phyloP scores from a whole-genome alignment of 2,329 filamentous ascomycete genomes.

The Periglandula ipomoeae region DNA sequence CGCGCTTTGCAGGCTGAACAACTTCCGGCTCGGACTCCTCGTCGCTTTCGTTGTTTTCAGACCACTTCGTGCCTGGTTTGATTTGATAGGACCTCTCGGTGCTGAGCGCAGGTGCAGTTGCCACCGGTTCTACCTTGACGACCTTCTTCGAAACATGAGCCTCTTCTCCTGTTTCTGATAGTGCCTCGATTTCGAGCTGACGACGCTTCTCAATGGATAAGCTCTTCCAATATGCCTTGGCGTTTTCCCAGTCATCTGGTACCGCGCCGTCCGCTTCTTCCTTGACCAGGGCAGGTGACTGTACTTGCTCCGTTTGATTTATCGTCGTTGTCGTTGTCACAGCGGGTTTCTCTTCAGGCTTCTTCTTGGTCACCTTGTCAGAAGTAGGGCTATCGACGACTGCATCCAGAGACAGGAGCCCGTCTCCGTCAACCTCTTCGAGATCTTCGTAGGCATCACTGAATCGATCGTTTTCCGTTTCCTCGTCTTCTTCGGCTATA shows the following conservation, averaged over 20 bases:
- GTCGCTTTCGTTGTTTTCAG: conserved; percentile 11
- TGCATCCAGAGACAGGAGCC: conserved; percentile 65
- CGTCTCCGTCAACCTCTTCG: conserved; percentile 53
- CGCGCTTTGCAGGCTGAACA: conserved; percentile 2
- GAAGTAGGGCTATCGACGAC: conserved; percentile 52
- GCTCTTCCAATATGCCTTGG: conserved; percentile 62
- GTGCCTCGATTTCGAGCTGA: conserved; percentile 49
- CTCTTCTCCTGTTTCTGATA: conserved; percentile 42
- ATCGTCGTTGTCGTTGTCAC: not conserved
- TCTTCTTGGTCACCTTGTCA: conserved; percentile 16
- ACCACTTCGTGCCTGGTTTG: conserved; percentile 21
- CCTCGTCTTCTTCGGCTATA: conserved; percentile 32
- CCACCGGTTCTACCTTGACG: conserved; percentile 18
- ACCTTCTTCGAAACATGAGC: conserved; percentile 21
- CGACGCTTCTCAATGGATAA: conserved; percentile 54
- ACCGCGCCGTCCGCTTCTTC: conserved; percentile 5
- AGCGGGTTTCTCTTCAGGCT: conserved; percentile 6
- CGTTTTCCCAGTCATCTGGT: conserved; percentile 53
- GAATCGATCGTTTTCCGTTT: conserved; percentile 51
- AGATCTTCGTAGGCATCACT: conserved; percentile 71
- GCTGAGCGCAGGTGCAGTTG: conserved; percentile 5
- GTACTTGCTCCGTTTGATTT: not conserved
- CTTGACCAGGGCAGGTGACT: not conserved
- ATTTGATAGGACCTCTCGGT: conserved; percentile 31
- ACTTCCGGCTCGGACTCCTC: not conserved